Evolutionary conservation across 2,329 filamentous ascomycete genomes (phyloP).

Genomic region (Talaromyces marneffei): DNA sequence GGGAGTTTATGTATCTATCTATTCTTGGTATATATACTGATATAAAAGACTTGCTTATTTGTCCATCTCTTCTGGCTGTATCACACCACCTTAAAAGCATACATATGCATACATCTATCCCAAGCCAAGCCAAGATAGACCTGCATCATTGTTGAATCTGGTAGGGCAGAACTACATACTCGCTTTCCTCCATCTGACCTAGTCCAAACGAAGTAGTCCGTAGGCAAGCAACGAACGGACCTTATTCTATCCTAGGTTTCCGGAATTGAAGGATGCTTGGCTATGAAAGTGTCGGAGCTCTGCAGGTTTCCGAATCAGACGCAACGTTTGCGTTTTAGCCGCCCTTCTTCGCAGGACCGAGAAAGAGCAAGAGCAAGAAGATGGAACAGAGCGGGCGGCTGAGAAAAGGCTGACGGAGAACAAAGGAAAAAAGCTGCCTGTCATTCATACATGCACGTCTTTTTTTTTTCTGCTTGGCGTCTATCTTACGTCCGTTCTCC

Average conservation of each 20-base stretch:
- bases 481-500: not conserved
- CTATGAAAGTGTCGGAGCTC: not conserved
- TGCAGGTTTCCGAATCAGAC: conserved; percentile 3
- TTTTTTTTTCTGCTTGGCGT: not conserved
- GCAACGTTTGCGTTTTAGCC: not conserved
- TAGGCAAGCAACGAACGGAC: not conserved
- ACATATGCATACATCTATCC: not conserved
- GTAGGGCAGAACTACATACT: not conserved
- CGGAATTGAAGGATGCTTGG: not conserved
- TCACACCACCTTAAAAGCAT: no score
- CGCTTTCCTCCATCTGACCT: not conserved
- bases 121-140: not conserved
- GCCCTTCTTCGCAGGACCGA: no score
- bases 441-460: conserved; percentile 6
- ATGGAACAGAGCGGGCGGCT: not conserved
- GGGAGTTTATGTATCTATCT: not conserved
- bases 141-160: not conserved
- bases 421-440: conserved; percentile 5
- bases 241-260: not conserved
- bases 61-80: not conserved
- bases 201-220: not conserved
- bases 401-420: not conserved
- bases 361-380: no score
- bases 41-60: not conserved
- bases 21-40: not conserved